Conservation (phyloP, 768 basidiomycete species). For the Rickenella mellea region DNA sequence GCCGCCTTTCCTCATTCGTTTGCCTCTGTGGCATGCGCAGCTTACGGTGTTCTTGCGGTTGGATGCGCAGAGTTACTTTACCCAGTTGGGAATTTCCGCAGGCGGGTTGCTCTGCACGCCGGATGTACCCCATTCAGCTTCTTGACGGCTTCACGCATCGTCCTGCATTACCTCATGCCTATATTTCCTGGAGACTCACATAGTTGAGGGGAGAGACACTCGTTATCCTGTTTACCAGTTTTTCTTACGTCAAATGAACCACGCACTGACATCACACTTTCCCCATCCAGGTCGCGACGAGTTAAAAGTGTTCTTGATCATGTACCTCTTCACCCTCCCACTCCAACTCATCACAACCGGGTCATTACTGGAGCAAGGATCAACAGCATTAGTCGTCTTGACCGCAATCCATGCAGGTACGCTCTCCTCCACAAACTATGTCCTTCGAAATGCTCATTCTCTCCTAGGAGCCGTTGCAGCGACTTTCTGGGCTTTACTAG, state of each 20-base stretch:
- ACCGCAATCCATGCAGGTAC: slow-evolving; percentile 76
- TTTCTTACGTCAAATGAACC: neutral
- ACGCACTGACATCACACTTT: slow-evolving; percentile 1
- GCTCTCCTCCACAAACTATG: too few relatives aligned
- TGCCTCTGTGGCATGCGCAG: neutral
- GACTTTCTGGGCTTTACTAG: slow-evolving; percentile 73
- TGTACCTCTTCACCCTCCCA: slow-evolving; percentile 65
- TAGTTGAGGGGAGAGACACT: too few relatives aligned
- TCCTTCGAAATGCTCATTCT: too few relatives aligned
- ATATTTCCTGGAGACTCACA: too few relatives aligned
- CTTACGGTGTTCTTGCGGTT: too few relatives aligned
- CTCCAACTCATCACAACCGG: slow-evolving; percentile 79
- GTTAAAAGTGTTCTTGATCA: slow-evolving; percentile 50
- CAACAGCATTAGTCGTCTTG: slow-evolving; percentile 55
- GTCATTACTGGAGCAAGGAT: slow-evolving; percentile 70
- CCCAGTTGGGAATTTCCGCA: too few relatives aligned
- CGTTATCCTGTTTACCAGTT: too few relatives aligned
- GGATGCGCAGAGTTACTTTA: too few relatives aligned
- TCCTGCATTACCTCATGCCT: too few relatives aligned
- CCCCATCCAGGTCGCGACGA: slow-evolving; percentile 50
- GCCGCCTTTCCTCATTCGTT: slow-evolving; percentile 1
- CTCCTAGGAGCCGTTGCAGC: slow-evolving; percentile 52
- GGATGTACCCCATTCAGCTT: too few relatives aligned
- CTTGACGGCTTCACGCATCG: too few relatives aligned
- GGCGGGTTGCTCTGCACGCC: too few relatives aligned